Conservation (phyloP, 2,329 filamentous ascomycete genomes). For the Lecanicillium sp. region DNA sequence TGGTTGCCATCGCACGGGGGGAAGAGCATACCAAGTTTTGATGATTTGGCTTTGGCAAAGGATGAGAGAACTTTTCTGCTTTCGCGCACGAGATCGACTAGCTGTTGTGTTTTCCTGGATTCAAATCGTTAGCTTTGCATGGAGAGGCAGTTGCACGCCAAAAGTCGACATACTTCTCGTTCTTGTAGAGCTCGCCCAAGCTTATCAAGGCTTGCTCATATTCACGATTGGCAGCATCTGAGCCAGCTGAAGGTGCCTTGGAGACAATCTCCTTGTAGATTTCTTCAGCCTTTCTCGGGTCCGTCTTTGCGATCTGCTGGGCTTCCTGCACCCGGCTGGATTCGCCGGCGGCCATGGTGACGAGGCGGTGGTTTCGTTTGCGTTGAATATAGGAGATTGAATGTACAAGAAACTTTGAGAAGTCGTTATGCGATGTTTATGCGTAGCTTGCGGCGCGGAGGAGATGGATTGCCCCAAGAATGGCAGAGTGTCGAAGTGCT, state of each 20-base stretch:
- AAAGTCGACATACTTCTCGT: conserved; percentile 59
- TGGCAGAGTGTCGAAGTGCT: conserved; percentile 5
- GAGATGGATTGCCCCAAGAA: conserved; percentile 9
- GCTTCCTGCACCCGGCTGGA: conserved; percentile 74
- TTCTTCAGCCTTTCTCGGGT: conserved; percentile 75
- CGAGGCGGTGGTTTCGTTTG: conserved; percentile 2
- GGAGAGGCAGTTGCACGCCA: background rate
- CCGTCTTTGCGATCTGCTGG: conserved; percentile 70
- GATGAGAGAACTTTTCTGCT: conserved; percentile 87
- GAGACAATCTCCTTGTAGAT: conserved; percentile 87
- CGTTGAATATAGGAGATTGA: conserved; percentile 6
- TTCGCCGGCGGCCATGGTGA: conserved; percentile 47
- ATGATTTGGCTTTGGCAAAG: conserved; percentile 97
- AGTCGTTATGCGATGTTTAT: conserved; percentile 10
- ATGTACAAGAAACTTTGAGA: too few relatives aligned
- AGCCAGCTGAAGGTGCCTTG: conserved; percentile 71
- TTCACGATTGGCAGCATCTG: conserved; percentile 78
- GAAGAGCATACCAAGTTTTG: conserved; percentile 72
- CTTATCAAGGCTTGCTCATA: conserved; percentile 86
- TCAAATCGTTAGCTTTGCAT: conserved; percentile 17
- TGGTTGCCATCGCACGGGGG: too few relatives aligned
- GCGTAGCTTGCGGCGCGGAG: conserved; percentile 6
- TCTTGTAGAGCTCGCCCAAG: conserved; percentile 85
- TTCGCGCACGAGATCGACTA: conserved; percentile 82
- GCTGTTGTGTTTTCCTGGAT: conserved; percentile 66